Conservation (phyloP, 805 yeast species). For the Metschnikowia dekortorum region DNA sequence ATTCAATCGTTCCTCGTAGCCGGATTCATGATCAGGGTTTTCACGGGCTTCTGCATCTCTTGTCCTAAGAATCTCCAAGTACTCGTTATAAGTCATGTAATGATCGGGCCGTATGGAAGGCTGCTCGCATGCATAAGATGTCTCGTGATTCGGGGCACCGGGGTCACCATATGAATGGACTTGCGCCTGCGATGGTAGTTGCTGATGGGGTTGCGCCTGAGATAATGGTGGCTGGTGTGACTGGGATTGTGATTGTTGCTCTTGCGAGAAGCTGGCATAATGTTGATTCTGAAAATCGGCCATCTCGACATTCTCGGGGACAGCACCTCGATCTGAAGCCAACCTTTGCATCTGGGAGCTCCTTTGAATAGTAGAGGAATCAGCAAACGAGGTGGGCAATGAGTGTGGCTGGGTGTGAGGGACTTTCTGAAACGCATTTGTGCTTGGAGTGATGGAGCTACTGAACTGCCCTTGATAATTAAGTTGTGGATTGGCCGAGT, state of each 20-base stretch:
- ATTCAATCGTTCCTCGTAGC: constrained; percentile 53
- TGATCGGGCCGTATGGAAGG: constrained; percentile 32
- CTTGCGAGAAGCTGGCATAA: not conserved
- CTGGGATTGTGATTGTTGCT: not conserved
- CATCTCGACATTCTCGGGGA: not conserved
- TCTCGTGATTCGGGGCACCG: not conserved
- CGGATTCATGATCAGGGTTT: constrained; percentile 11
- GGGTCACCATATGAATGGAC: not conserved
- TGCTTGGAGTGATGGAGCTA: not conserved
- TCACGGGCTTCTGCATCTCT: constrained; percentile 11
- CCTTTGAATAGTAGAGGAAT: not conserved
- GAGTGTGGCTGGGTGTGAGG: not conserved
- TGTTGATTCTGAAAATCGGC: not conserved
- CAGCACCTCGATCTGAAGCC: constrained; percentile 2
- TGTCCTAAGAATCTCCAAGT: constrained; percentile 26
- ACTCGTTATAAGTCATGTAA: constrained; percentile 41
- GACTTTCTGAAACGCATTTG: constrained; percentile 2
- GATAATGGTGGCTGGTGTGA: not conserved
- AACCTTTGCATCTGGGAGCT: constrained; percentile 7
- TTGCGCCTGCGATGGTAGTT: not conserved
- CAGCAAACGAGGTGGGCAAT: constrained; percentile 1
- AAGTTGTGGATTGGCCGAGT: constrained; percentile 31
- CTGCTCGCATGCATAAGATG: not conserved
- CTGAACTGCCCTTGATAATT: not conserved
- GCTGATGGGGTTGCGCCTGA: constrained; percentile 2